A percentile compares a stretch with the other conserved stretches of the same genome.
These are phyloP conservation scores for Russula earlei DNA, from an alignment of 768 basidiomycete genomes.

Conservation along the genomic window DNA sequence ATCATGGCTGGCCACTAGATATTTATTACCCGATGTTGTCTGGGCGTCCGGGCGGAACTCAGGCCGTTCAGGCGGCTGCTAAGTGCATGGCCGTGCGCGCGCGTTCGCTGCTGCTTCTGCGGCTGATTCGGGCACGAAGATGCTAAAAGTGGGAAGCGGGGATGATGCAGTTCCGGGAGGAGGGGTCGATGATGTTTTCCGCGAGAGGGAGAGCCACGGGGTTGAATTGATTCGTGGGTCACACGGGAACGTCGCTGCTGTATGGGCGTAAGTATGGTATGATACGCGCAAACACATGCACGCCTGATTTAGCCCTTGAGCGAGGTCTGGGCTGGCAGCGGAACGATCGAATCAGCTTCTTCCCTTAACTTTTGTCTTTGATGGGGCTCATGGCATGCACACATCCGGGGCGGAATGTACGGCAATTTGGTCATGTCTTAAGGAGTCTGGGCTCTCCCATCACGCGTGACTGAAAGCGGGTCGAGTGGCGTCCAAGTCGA, in stretches of 20 bases:
- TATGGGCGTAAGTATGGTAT: neutral
- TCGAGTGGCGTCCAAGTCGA: neutral
- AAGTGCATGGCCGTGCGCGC: no score
- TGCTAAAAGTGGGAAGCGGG: no score
- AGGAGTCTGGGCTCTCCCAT: no score
- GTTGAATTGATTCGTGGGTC: no score
- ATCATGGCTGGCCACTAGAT: no score
- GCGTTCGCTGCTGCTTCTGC: neutral
- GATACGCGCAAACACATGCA: neutral
- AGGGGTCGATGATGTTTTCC: no score
- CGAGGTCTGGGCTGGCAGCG: neutral
- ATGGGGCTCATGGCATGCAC: neutral
- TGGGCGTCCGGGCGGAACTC: constrained; percentile 4
- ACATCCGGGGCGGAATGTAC: neutral
- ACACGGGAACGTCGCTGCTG: neutral
- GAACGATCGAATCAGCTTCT: neutral
- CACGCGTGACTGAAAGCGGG: neutral
- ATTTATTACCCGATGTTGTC: no score
- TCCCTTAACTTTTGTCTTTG: neutral
- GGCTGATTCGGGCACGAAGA: no score
- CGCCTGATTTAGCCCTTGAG: neutral
- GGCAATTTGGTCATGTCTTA: neutral
- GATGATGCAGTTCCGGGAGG: neutral
- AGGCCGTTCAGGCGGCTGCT: neutral
- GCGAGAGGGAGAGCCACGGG: no score